A percentile compares a stretch with the other conserved stretches of the same genome.
Conservation (phyloP, 2,329 filamentous ascomycete genomes). For the Paecilomyces variotii region DNA sequence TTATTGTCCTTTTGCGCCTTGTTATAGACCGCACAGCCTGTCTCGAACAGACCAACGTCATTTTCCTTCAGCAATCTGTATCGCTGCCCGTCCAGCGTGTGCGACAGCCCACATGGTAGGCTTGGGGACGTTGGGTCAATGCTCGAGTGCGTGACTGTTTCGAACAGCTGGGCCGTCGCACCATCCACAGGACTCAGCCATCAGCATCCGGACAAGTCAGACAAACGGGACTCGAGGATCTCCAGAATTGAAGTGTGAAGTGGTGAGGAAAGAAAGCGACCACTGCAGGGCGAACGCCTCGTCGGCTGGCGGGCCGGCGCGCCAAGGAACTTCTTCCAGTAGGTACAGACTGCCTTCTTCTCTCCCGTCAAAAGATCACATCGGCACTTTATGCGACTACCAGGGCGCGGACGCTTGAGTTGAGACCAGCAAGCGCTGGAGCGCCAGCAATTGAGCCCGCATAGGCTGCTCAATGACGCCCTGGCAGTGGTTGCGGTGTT, state of each 20-base stretch:
- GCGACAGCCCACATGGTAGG: neutral
- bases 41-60: neutral
- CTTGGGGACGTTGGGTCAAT: neutral
- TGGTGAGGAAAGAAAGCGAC: neutral
- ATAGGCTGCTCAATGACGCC: conserved; percentile 5
- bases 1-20: neutral
- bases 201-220: neutral
- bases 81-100: neutral
- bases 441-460: conserved; percentile 6
- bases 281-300: neutral
- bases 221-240: neutral
- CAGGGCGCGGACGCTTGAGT: neutral
- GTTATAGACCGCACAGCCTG: neutral
- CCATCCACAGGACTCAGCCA: neutral
- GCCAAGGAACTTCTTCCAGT: neutral
- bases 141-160: neutral
- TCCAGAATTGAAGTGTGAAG: neutral
- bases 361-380: neutral
- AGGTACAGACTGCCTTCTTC: neutral
- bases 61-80: neutral
- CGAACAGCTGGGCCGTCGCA: neutral
- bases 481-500: conserved; percentile 5
- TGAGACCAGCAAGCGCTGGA: conserved; percentile 1
- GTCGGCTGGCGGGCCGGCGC: neutral
- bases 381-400: neutral